phyloP scores from a whole-genome alignment of 1,139 yeast species.

The Blastobotrys persicus region DNA sequence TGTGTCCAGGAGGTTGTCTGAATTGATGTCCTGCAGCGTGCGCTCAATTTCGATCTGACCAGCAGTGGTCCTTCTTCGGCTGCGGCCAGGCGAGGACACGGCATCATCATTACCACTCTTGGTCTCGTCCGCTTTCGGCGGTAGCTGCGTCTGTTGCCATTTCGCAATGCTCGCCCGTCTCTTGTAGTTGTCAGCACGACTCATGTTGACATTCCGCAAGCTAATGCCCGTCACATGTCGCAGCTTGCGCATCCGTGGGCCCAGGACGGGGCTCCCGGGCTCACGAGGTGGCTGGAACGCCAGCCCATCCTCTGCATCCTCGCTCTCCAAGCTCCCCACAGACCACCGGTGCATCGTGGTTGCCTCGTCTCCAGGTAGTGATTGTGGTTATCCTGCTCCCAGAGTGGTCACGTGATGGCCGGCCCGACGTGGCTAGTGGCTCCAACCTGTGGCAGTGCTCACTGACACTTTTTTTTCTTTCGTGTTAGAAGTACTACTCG shows the following conservation, averaged over 20 bases:
- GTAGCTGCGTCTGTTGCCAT: conserved; percentile 10
- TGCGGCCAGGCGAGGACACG: conserved; percentile 1
- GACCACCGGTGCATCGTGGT: conserved; percentile 21
- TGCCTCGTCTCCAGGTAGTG: too few relatives aligned
- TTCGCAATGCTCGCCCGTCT: conserved; percentile 17
- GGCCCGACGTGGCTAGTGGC: too few relatives aligned
- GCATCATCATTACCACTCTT: not conserved
- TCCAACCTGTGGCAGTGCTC: too few relatives aligned
- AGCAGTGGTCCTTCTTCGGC: not conserved
- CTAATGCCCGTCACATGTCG: conserved; percentile 28
- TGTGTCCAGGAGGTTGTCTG: conserved; percentile 36
- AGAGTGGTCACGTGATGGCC: too few relatives aligned
- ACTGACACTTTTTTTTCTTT: too few relatives aligned
- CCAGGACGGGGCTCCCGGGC: conserved; percentile 24
- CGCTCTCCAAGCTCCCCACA: conserved; percentile 19
- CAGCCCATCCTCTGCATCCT: conserved; percentile 16
- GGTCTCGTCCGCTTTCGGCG: not conserved
- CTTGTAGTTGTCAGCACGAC: conserved; percentile 3
- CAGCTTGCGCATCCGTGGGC: conserved; percentile 22
- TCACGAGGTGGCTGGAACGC: conserved; percentile 19
- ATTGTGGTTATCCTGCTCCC: too few relatives aligned
- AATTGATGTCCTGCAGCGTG: conserved; percentile 34
- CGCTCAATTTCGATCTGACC: conserved; percentile 18
- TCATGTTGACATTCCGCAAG: conserved; percentile 21
- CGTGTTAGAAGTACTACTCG: too few relatives aligned